Base-by-base conservation (phyloP, 768 basidiomycete genomes). In the Suillus subaureus region DNA sequence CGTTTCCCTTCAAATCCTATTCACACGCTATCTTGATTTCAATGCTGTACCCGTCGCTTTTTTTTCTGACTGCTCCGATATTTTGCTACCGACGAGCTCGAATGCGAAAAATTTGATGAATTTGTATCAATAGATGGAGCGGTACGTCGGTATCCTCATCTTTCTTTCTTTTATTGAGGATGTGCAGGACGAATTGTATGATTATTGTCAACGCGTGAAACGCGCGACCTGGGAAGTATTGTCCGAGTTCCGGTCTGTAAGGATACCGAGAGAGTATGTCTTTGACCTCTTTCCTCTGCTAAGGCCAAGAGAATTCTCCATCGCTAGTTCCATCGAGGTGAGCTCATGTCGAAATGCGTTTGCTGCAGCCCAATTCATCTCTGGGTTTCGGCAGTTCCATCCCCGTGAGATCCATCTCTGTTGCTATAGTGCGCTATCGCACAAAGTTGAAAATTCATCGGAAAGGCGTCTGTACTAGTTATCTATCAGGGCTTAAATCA, bases 271-370 rank as follows among this genome's bases (percentile, higher is more conserved):
- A 61, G 90, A 94, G 37, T 96, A 96, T 72, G 78, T 97, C 18
- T 91, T 97, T 69, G 95, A 99, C 72, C 80, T 97, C 1, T 91
- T 99, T 69, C 95, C 96, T 15, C 84, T 88, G 2, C 79, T 99
- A 12, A 82, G 96, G 21, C 87, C 94, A 3, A 82, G 97, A 37
- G 88, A 96, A 61, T 99, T 99, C 75, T 97, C 96, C 0, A 99
- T 99, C 62, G 90, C 96, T 3, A 94, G 91, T 66, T 93, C 94
- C 1, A 75, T 83, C 1, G 87, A 89, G 70, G 75, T 74, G 63
- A 26, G 69, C 61, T 33, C 28, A 23, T 2, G 11, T 43, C 26
- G 47, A 8, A 39, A 11, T 31, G 7, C 23, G 4, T 62, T 45
- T 21, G 3, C 54, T 33, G 31, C 54, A 39, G 16, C 15, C 4